Conservation (phyloP, 2,329 filamentous ascomycete species). For the Cladosporium oxysporum region DNA sequence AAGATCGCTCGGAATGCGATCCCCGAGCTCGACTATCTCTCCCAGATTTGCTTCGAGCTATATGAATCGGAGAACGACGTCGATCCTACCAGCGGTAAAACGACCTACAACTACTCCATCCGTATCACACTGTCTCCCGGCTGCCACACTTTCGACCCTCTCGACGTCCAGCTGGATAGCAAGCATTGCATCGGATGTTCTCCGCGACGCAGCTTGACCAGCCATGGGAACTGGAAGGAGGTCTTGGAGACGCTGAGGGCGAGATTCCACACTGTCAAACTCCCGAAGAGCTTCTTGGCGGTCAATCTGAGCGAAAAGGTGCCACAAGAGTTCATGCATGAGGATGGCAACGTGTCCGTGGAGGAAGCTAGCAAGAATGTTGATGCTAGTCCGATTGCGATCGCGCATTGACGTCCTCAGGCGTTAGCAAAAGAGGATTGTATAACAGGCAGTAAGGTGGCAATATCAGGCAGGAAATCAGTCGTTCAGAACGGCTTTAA, state of each 20-base stretch:
- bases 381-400: slow-evolving; percentile 30
- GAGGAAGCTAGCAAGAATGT: slow-evolving; percentile 21
- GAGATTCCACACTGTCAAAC: slow-evolving; percentile 78
- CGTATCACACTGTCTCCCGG: slow-evolving; percentile 94
- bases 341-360: slow-evolving; percentile 22
- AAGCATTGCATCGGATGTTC: slow-evolving; percentile 95
- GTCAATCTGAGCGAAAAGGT: slow-evolving; percentile 53
- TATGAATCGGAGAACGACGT: slow-evolving; percentile 89
- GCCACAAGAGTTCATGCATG: slow-evolving; percentile 44
- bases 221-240: slow-evolving; percentile 92
- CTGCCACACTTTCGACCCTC: slow-evolving; percentile 92
- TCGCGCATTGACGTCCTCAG: slow-evolving; percentile 27
- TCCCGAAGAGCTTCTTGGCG: slow-evolving; percentile 54
- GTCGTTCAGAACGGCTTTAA: not conserved
- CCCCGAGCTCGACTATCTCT: slow-evolving; percentile 94
- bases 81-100: slow-evolving; percentile 50
- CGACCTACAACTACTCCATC: slow-evolving; percentile 83
- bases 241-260: slow-evolving; percentile 94
- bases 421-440: not conserved
- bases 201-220: slow-evolving; percentile 83
- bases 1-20: slow-evolving; percentile 96
- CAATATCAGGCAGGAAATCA: not conserved
- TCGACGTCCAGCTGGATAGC: slow-evolving; percentile 94
- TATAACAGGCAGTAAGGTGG: not conserved
- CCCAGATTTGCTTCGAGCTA: slow-evolving; percentile 95